Conservation (phyloP, 2,329 filamentous ascomycete species). For the Colletotrichum viniferum region DNA sequence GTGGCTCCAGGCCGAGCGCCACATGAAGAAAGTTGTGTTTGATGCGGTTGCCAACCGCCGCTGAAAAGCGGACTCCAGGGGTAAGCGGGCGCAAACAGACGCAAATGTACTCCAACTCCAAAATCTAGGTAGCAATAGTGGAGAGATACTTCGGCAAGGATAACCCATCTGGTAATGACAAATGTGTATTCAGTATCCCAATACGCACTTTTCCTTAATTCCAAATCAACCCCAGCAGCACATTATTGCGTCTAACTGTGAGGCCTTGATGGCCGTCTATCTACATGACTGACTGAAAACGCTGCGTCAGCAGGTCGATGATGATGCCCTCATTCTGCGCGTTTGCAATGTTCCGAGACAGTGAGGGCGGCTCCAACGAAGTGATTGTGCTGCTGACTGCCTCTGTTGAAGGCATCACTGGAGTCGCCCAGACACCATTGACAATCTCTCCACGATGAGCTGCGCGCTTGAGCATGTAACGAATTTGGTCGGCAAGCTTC, state of each 20-base stretch:
- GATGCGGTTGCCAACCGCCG: not conserved
- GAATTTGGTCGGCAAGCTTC: not conserved
- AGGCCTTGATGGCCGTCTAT: too few relatives aligned
- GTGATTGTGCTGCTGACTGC: not conserved
- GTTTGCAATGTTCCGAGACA: not conserved
- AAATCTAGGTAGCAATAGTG: not conserved
- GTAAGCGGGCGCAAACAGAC: not conserved
- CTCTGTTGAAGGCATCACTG: not conserved
- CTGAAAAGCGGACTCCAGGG: not conserved
- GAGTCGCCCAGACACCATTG: not conserved
- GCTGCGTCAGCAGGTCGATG: not conserved
- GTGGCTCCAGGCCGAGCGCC: not conserved
- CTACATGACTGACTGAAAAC: not conserved
- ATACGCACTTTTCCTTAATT: not conserved
- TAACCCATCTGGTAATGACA: not conserved
- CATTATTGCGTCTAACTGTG: not conserved
- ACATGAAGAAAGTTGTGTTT: not conserved
- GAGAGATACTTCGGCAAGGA: not conserved
- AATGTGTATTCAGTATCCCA: not conserved
- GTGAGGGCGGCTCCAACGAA: not conserved
- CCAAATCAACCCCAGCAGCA: not conserved
- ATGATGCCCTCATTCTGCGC: not conserved
- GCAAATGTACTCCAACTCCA: not conserved
- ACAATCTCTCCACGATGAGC: not conserved
- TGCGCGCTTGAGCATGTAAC: not conserved